Percentiles rank a stretch among this genome's conserved stretches.
Conservation (phyloP, 202 grass and related monocot genomes). For the Carex arenaria region DNA sequence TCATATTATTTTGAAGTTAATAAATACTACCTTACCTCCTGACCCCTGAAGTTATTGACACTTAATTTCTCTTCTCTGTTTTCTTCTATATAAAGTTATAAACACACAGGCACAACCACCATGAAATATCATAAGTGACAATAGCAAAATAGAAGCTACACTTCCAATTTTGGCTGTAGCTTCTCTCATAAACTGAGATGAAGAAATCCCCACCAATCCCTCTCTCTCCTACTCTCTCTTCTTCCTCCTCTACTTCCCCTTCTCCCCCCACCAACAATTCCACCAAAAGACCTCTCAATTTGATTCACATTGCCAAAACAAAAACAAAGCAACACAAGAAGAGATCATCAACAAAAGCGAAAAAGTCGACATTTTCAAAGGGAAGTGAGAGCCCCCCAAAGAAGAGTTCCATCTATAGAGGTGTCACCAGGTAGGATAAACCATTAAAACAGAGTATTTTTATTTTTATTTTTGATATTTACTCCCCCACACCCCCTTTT, state of each 20-base stretch:
- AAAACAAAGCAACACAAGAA: constrained; percentile 14
- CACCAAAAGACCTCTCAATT: constrained; percentile 9
- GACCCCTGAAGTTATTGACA: constrained; percentile 12
- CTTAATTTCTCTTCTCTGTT: constrained; percentile 6
- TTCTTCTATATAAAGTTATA: constrained; percentile 29
- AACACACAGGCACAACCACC: constrained; percentile 1
- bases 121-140: constrained; percentile 4
- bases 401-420: constrained; percentile 28
- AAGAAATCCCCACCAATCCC: constrained; percentile 12
- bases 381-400: background rate
- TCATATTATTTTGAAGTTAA: constrained; percentile 10
- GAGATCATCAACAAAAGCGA: background rate
- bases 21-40: constrained; percentile 19
- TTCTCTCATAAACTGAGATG: constrained; percentile 11
- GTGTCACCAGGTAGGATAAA: constrained; percentile 19
- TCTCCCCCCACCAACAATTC: background rate
- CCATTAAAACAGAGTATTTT: background rate
- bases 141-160: constrained; percentile 1
- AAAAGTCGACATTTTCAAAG: background rate
- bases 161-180: constrained; percentile 14
- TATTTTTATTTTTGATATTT: background rate
- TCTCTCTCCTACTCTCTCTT: constrained; percentile 16
- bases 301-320: constrained; percentile 19
- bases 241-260: background rate
- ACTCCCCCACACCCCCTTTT: background rate